Base-by-base conservation (phyloP, 495 filamentous ascomycete genomes). In the Penicillium pancosmium region DNA sequence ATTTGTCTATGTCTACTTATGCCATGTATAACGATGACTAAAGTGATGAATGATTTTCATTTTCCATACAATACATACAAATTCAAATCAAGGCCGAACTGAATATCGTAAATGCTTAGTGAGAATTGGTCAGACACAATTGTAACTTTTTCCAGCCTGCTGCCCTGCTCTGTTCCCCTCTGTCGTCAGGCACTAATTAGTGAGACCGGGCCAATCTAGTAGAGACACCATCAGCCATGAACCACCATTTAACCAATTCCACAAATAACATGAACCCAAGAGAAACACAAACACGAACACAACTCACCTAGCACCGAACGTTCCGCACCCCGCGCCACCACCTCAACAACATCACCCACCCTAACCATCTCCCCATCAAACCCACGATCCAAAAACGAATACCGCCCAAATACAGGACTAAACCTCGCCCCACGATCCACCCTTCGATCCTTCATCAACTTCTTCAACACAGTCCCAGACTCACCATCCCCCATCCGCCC, bases 401-500 rank as follows among this genome's bases (percentile, higher is more conserved):
- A 96, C 47, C 91, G 78, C 21, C 92, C 92, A 83, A 93, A 95
- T 1, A 94, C 84, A 40, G 92, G 92, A 70, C 82, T 86, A 70
- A 83, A 94, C 69, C 84, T 91, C 2, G 78, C 78, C 0, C 91
- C 91, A 19, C 58, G 47, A 73, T 96, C 92, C 3, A 95, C 89
- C 57, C 92, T 76, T 43, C 92, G 81, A 73, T 93, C 90, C 54
- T 79, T 84, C 82, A 88, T 87, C 62, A 95, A 66, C 63, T 86
- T 87, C 78, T 93, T 93, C 54, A 95, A 70, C 11, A 93, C 80
- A 15, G 68, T 75, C 1, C 89, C 90, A n/a, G 74, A 71, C 71
- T 89, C 85, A 0, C 85, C 87, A 7, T 68, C 79, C 0, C 83
- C 87, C 57, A 80, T 81, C 67, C 81, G 80, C 1, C 92, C 91